phyloP scores from a whole-genome alignment of 1,139 yeast genomes.

The Blastobotrys aristatus region DNA sequence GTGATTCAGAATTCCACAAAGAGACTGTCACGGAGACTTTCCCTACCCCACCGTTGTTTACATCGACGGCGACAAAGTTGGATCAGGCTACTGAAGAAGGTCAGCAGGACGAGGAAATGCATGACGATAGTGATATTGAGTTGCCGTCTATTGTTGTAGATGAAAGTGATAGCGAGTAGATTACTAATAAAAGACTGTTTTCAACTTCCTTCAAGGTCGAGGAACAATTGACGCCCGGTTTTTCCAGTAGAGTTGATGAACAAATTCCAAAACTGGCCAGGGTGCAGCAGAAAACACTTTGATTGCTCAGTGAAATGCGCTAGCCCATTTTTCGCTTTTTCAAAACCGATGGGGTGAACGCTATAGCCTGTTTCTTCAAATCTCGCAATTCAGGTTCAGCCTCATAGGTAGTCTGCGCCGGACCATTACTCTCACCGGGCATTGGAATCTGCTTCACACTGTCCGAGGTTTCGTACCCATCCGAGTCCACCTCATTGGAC shows the following conservation, averaged over 20 bases:
- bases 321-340: slow-evolving; percentile 17
- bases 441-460: slow-evolving; percentile 24
- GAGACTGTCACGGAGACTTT: not conserved
- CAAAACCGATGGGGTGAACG: slow-evolving; percentile 24
- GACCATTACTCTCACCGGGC: slow-evolving; percentile 18
- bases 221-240: no score
- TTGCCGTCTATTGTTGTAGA: slow-evolving; percentile 51
- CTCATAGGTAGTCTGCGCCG: slow-evolving; percentile 24
- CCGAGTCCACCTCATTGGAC: slow-evolving; percentile 18
- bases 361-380: slow-evolving; percentile 23
- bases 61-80: not conserved
- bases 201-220: no score
- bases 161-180: slow-evolving; percentile 21
- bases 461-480: slow-evolving; percentile 22
- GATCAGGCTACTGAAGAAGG: not conserved
- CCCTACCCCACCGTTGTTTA: not conserved
- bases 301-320: no score
- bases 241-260: no score
- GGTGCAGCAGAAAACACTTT: no score
- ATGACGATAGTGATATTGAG: slow-evolving; percentile 47
- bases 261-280: no score
- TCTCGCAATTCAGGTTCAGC: slow-evolving; percentile 27
- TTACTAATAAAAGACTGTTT: slow-evolving; percentile 8
- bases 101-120: slow-evolving; percentile 13
- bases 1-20: not conserved